Percentiles rank a stretch among this genome's conserved stretches.
These are phyloP conservation scores for Yamadazyma sp. DNA, from an alignment of 1,139 yeast species.

Conservation along the genomic window DNA sequence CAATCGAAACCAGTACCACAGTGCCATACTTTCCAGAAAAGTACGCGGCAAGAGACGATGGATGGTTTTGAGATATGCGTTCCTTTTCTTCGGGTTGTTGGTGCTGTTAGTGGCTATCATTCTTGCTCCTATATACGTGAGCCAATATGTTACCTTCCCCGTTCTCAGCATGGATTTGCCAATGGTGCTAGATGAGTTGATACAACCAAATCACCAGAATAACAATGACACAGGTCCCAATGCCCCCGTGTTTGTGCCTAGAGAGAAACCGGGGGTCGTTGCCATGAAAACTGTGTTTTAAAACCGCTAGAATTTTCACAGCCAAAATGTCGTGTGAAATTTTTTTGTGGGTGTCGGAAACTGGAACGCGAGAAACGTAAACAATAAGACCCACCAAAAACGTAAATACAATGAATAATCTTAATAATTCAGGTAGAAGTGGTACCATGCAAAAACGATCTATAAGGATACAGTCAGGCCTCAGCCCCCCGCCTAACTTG, in stretches of 20 bases:
- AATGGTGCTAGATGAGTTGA: slow-evolving; percentile 30
- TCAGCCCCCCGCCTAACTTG: slow-evolving; percentile 12
- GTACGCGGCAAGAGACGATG: slow-evolving; percentile 19
- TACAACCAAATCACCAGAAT: slow-evolving; percentile 58
- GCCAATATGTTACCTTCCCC: slow-evolving; percentile 12
- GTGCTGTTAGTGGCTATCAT: slow-evolving; percentile 19
- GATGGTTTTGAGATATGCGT: slow-evolving; percentile 18
- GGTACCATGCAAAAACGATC: slow-evolving; percentile 8
- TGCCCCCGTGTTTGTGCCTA: slow-evolving; percentile 22
- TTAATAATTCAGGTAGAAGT: too few relatives aligned
- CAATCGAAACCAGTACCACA: slow-evolving; percentile 22
- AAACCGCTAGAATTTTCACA: not conserved
- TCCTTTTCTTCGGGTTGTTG: slow-evolving; percentile 22
- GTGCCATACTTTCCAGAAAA: slow-evolving; percentile 26
- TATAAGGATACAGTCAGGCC: slow-evolving; percentile 11
- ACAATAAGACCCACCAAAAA: slow-evolving; percentile 2
- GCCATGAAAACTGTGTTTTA: slow-evolving; percentile 13
- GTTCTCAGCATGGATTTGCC: slow-evolving; percentile 15
- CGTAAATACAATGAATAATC: not conserved
- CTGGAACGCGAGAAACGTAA: slow-evolving; percentile 4
- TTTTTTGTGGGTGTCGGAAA: not conserved
- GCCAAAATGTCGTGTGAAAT: slow-evolving; percentile 3
- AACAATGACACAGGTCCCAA: slow-evolving; percentile 63
- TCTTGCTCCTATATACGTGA: slow-evolving; percentile 22
- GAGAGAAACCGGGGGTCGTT: slow-evolving; percentile 18